Base-by-base conservation (phyloP, 305 asterid species). In the Coffea humblotiana region DNA sequence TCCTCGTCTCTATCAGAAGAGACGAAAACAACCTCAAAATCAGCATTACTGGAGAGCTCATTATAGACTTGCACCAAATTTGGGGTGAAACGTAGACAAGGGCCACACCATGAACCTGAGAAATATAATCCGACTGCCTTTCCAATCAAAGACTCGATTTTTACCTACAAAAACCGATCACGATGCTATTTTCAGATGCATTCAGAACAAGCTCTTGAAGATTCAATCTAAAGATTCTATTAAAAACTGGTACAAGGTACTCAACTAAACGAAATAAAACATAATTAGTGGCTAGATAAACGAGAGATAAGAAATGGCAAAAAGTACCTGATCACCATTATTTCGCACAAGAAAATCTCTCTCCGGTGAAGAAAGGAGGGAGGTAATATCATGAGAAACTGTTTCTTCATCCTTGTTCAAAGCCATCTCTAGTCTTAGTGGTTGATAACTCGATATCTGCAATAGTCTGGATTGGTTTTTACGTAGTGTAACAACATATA, bases 1-100 rank as follows among this genome's bases (percentile, higher is more conserved):
- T 75, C 75, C 2, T 83, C 78, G 71, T 85, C 83, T 78, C 70
- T 77, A 76, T 85, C 88, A 56, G 83, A 80, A 27, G 88, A 85
- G 21, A 83, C 70, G 65, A 85, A 83, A 19, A 85, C 85, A 58
- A 85, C 79, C 74, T 85, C 85, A 76, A 83, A 80, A 8, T 63
- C 82, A n/a, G 40, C 78, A 45, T 56, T 75, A 25, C 68, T 67
- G 27, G 72, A 76, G 0, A 85, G 43, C 65, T 69, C 48, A 54
- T 83, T 65, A 0, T 85, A 83, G 29, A 63, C 78, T 71, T 83
- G 82, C 51, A 11, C 72, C 67, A 85, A 76, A 27, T 66, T 78
- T 69, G 86, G 81, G 11, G 83, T 85, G 54, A 85, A 85, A 40
- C 70, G 64, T 52, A 49, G 78, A 72, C 88, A 77, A 77, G 85